Percentiles rank a stretch among this genome's conserved stretches.
Evolutionary conservation across 1,284 basidiomycete species (phyloP).

Genomic region (Ceratobasidium sp.): DNA sequence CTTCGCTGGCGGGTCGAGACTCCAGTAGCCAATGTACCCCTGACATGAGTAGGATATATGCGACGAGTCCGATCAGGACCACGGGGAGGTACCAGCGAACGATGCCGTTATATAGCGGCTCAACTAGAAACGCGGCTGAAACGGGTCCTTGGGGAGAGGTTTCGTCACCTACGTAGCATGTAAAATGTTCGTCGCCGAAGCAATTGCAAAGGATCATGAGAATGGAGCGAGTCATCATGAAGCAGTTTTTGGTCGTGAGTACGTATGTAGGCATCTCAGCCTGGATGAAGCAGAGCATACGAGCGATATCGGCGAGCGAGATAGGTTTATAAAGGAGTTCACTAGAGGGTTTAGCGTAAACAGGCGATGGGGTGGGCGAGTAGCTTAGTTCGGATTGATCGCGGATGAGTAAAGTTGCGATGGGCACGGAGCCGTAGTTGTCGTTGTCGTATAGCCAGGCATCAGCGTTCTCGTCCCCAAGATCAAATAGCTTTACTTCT

Average conservation of each 20-base stretch:
- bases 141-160: constrained; percentile 8
- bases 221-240: constrained; percentile 39
- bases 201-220: constrained; percentile 37
- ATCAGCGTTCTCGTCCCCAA: constrained; percentile 19
- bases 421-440: constrained; percentile 15
- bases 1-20: neutral
- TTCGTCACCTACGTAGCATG: constrained; percentile 29
- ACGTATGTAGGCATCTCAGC: constrained; percentile 33
- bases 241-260: constrained; percentile 38
- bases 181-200: constrained; percentile 21
- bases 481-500: constrained; percentile 29
- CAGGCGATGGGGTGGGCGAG: neutral
- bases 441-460: constrained; percentile 26
- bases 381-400: constrained; percentile 2
- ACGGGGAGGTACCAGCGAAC: constrained; percentile 39
- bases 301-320: constrained; percentile 31
- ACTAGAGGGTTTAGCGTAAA: neutral
- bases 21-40: constrained; percentile 23
- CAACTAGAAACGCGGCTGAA: constrained; percentile 17
- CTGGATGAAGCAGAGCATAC: constrained; percentile 27
- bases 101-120: constrained; percentile 31
- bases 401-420: constrained; percentile 12
- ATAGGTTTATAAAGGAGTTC: neutral
- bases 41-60: constrained; percentile 28
- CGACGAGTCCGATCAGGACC: constrained; percentile 14